These are phyloP conservation scores for Hypoxylon perforatum DNA, from an alignment of 495 filamentous ascomycete genomes.

Conservation along the genomic window DNA sequence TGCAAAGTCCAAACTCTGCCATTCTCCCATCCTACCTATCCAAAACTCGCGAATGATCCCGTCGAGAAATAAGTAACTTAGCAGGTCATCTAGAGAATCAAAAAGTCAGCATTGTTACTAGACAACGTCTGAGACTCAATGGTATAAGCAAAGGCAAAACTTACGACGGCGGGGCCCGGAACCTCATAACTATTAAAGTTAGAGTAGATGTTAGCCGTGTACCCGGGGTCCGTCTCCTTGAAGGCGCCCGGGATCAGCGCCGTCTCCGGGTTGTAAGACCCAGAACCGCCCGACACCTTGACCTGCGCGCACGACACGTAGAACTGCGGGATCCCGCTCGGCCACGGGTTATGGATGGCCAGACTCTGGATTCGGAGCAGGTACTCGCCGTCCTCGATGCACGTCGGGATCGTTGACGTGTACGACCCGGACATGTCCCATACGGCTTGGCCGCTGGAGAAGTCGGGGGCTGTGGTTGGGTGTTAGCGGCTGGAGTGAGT, in stretches of 20 bases:
- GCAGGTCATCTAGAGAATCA: constrained; percentile 25
- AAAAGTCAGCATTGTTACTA: constrained; percentile 10
- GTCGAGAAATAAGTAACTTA: neutral
- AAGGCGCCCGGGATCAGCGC: constrained; percentile 64
- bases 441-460: too few species aligned
- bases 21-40: neutral
- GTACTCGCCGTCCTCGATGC: constrained; percentile 63
- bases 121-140: too few species aligned
- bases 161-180: constrained; percentile 44
- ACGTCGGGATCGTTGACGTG: constrained; percentile 57
- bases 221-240: constrained; percentile 59
- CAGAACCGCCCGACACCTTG: constrained; percentile 44
- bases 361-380: constrained; percentile 65
- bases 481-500: constrained; percentile 7
- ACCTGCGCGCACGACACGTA: constrained; percentile 48
- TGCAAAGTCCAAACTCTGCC: neutral
- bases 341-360: constrained; percentile 61
- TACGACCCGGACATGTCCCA: constrained; percentile 48
- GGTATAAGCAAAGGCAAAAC: too few species aligned
- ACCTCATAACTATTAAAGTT: constrained; percentile 41
- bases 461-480: neutral
- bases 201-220: constrained; percentile 47
- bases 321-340: constrained; percentile 49
- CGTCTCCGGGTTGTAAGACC: constrained; percentile 49
- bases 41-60: neutral